Base-by-base conservation (phyloP, 176 grass and related monocot genomes). In the Carex myosuroides region DNA sequence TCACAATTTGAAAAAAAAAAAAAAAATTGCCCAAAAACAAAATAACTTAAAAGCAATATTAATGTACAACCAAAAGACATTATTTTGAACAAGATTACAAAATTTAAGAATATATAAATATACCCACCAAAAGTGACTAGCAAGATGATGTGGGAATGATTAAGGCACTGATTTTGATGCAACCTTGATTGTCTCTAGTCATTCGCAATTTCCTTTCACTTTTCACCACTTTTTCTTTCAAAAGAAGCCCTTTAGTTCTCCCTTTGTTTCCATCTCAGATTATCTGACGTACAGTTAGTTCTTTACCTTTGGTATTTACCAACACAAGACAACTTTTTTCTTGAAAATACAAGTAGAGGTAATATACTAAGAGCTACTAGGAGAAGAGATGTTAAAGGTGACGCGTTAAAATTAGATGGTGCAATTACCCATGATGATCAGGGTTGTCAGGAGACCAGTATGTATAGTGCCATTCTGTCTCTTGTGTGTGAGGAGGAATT, bases 401-500 rank as follows among this genome's bases (percentile, higher is more conserved):
- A 68, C 42, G 79, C 64, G 13, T 83, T 60, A 32, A 22, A 66
- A 83, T 83, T 83, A 83, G 32, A 74, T 76, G 67, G 55, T 92
- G 82, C 90, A 87, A 88, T 88, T 97, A 94, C 83, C 95, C 92
- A 97, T 93, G 89, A 93, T 97, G 92, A 97, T 97, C 95, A 87
- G 87, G 85, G 87, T 92, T 91, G 89, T 91, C 90, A 94, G 90
- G 90, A 87, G 92, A 87, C 95, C 92, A 97, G 89, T 93, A 94
- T 81, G 85, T 16, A 89, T 94, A 97, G 88, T 87, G 68, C 95
- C 95, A 97, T 94, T 94, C 92, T 97, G 92, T 92, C 90, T 94
- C 95, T 91, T 97, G 95, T 82, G 95, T 81, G 67, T 97, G 90
- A 72, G 89, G 87, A 72, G 90, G 89, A 87, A 97, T 88, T 85